Conservation (phyloP, 352 stramenopile genomes). For the Globisporangium radiosum region DNA sequence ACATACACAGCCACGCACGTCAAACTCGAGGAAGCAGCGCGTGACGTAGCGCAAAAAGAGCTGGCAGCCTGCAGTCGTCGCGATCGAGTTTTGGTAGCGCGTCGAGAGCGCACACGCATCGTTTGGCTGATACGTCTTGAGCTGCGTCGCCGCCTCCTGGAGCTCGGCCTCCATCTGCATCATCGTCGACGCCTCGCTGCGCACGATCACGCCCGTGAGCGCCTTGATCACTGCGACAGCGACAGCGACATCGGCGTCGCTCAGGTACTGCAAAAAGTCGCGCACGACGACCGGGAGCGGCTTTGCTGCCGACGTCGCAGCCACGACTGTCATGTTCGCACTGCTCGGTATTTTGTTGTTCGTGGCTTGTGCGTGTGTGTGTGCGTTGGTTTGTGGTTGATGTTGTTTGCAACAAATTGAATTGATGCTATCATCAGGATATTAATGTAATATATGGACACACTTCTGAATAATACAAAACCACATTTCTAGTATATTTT, state of each 20-base stretch:
- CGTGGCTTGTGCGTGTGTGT: slow-evolving; percentile 38
- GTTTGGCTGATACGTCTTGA: slow-evolving; percentile 51
- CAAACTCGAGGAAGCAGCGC: slow-evolving; percentile 84
- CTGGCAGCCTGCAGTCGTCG: slow-evolving; percentile 87
- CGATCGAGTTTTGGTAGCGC: slow-evolving; percentile 84
- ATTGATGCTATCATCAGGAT: no score
- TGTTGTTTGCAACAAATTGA: no score
- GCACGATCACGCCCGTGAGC: slow-evolving; percentile 88
- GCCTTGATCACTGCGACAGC: slow-evolving; percentile 93
- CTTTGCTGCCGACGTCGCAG: not conserved
- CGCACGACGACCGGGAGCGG: slow-evolving; percentile 38
- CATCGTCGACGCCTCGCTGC: slow-evolving; percentile 91
- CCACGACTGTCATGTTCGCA: slow-evolving; percentile 2
- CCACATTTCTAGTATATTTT: no score
- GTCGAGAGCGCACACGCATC: slow-evolving; percentile 26
- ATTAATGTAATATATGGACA: no score
- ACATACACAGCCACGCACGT: slow-evolving; percentile 30
- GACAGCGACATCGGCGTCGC: slow-evolving; percentile 79
- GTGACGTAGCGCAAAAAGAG: slow-evolving; percentile 94
- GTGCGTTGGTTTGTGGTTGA: not conserved
- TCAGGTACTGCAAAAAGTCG: slow-evolving; percentile 68
- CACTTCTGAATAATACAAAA: no score
- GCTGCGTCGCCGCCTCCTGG: slow-evolving; percentile 71
- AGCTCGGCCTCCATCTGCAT: slow-evolving; percentile 93
- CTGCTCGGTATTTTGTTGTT: slow-evolving; percentile 1